A percentile compares a stretch with the other conserved stretches of the same genome.
Evolutionary conservation across 1,139 yeast species (phyloP).

Genomic region (Suhomyces terraborum): DNA sequence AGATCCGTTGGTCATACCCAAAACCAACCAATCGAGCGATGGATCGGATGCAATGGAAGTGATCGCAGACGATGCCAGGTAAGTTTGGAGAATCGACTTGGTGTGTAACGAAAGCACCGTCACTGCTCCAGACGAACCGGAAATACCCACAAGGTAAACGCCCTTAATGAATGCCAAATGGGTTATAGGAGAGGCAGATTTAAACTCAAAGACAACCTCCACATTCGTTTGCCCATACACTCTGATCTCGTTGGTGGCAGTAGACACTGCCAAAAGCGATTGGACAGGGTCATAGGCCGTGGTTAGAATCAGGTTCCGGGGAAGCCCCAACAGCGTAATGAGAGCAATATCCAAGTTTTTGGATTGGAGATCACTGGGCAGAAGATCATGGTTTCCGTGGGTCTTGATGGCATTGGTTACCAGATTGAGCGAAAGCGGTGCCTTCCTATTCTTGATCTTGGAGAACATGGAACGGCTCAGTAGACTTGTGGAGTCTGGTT

Average conservation of each 20-base stretch:
- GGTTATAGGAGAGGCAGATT: slow-evolving; percentile 53
- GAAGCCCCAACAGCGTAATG: slow-evolving; percentile 42
- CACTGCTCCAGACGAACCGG: slow-evolving; percentile 51
- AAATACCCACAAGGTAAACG: slow-evolving; percentile 71
- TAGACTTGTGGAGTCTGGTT: too few species aligned
- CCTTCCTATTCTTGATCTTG: slow-evolving; percentile 46
- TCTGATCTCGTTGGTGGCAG: slow-evolving; percentile 67
- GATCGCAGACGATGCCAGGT: slow-evolving; percentile 64
- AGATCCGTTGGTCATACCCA: slow-evolving; percentile 81
- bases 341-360: slow-evolving; percentile 39
- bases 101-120: slow-evolving; percentile 70
- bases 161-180: slow-evolving; percentile 73
- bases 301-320: slow-evolving; percentile 51
- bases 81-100: slow-evolving; percentile 56
- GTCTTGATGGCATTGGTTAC: slow-evolving; percentile 57
- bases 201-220: slow-evolving; percentile 64
- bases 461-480: slow-evolving; percentile 45
- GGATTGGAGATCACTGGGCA: slow-evolving; percentile 41
- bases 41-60: slow-evolving; percentile 78
- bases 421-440: slow-evolving; percentile 49
- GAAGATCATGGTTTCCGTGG: slow-evolving; percentile 42
- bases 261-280: slow-evolving; percentile 78
- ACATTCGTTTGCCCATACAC: slow-evolving; percentile 86
- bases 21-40: slow-evolving; percentile 78
- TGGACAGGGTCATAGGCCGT: slow-evolving; percentile 88